Evolutionary conservation across 2,329 filamentous ascomycete species (phyloP).

Genomic region (Drechmeria coniospora): DNA sequence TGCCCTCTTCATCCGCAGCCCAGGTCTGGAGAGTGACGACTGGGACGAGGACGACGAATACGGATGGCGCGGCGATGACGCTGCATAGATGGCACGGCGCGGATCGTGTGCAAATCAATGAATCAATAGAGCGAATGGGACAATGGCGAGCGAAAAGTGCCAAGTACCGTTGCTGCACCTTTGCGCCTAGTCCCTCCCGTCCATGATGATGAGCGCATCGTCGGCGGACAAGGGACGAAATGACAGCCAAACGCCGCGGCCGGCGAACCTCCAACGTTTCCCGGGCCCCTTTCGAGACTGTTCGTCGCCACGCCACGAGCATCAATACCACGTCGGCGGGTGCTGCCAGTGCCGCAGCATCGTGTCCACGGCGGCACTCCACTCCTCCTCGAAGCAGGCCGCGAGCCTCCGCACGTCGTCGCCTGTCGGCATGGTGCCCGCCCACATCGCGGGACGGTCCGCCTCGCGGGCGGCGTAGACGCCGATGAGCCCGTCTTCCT

Average conservation of each 20-base stretch:
- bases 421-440: constrained; percentile 35
- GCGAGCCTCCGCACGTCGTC: constrained; percentile 44
- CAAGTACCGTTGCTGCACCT: no score
- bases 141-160: no score
- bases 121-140: no score
- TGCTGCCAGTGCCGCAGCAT: constrained; percentile 56
- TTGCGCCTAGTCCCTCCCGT: no score
- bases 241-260: no score
- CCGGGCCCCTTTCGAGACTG: no score
- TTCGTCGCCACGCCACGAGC: not conserved
- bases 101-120: not conserved
- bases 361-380: constrained; percentile 46
- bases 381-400: constrained; percentile 49
- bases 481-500: constrained; percentile 43
- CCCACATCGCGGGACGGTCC: constrained; percentile 55
- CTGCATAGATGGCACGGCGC: not conserved
- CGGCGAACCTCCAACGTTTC: no score
- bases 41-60: constrained; percentile 22
- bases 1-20: constrained; percentile 61
- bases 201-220: no score
- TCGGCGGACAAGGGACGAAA: no score
- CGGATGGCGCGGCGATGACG: not conserved
- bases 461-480: constrained; percentile 48
- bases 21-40: constrained; percentile 43
- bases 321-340: constrained; percentile 39